Percentiles rank a stretch among this genome's conserved stretches.
These are phyloP conservation scores for Hanseniaspora clermontiae DNA, from an alignment of 805 yeast species.

Conservation along the genomic window DNA sequence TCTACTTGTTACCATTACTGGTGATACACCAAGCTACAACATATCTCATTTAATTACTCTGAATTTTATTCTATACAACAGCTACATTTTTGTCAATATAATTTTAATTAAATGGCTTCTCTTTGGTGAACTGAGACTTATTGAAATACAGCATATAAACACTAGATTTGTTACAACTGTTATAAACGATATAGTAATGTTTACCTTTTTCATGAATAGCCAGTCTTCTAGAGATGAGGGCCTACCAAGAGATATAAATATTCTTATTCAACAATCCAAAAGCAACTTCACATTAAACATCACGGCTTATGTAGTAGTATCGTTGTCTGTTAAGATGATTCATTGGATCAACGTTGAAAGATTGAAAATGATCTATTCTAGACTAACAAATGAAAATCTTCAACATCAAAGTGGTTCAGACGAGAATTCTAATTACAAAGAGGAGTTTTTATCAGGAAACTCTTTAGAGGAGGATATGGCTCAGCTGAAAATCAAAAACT, in stretches of 20 bases:
- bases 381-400: conserved; percentile 15
- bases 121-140: conserved; percentile 62
- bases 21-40: not conserved
- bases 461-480: conserved; percentile 1
- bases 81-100: conserved; percentile 1
- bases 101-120: conserved; percentile 25
- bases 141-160: conserved; percentile 63
- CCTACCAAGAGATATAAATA: conserved; percentile 27
- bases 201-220: conserved; percentile 38
- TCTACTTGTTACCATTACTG: not conserved
- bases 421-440: conserved; percentile 18
- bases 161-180: conserved; percentile 55
- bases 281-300: conserved; percentile 35
- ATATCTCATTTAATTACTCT: not conserved
- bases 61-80: not conserved
- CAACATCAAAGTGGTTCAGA: conserved; percentile 17
- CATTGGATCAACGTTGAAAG: conserved; percentile 37
- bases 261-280: conserved; percentile 19
- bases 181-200: conserved; percentile 47
- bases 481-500: not conserved
- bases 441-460: conserved; percentile 16
- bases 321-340: not conserved
- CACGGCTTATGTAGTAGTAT: conserved; percentile 59
- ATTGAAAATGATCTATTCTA: conserved; percentile 20
- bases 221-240: conserved; percentile 31